Evolutionary conservation across 805 yeast genomes (phyloP).

Genomic region (Huiozyma naganishii): DNA sequence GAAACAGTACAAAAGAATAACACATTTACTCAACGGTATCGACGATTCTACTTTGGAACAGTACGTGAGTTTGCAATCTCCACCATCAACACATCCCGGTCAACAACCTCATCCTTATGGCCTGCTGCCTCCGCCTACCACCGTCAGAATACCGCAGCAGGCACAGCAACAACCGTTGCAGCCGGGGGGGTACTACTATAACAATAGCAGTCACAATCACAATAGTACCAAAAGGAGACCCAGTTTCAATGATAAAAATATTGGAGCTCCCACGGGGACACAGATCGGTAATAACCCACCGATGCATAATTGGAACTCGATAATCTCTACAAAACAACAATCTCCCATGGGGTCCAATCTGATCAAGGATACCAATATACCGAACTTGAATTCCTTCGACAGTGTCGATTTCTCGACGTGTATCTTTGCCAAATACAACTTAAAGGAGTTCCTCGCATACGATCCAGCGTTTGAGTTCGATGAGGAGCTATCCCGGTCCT

Average conservation of each 20-base stretch:
- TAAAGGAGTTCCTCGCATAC: slow-evolving; percentile 34
- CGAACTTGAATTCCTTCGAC: slow-evolving; percentile 21
- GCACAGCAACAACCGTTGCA: neutral
- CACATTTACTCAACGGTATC: slow-evolving; percentile 25
- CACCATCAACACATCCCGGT: neutral
- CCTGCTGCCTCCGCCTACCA: neutral
- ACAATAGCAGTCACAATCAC: neutral
- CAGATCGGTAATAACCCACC: no score
- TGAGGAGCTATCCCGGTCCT: slow-evolving; percentile 37
- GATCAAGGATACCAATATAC: neutral
- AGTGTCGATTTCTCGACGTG: slow-evolving; percentile 32
- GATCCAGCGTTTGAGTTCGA: slow-evolving; percentile 47
- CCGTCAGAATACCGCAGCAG: neutral
- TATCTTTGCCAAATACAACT: slow-evolving; percentile 36
- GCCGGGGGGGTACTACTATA: neutral
- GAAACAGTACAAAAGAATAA: slow-evolving; percentile 29
- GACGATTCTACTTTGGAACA: slow-evolving; percentile 2
- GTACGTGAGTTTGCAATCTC: neutral
- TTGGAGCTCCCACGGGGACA: no score
- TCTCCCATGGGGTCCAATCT: neutral
- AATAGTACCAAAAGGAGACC: neutral
- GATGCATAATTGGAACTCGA: no score
- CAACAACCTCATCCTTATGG: neutral
- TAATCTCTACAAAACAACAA: no score
- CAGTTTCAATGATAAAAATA: neutral